Percentiles rank a stretch among this genome's conserved stretches.
Conservation (phyloP, 495 filamentous ascomycete species). For the Apiosordaria backusii region DNA sequence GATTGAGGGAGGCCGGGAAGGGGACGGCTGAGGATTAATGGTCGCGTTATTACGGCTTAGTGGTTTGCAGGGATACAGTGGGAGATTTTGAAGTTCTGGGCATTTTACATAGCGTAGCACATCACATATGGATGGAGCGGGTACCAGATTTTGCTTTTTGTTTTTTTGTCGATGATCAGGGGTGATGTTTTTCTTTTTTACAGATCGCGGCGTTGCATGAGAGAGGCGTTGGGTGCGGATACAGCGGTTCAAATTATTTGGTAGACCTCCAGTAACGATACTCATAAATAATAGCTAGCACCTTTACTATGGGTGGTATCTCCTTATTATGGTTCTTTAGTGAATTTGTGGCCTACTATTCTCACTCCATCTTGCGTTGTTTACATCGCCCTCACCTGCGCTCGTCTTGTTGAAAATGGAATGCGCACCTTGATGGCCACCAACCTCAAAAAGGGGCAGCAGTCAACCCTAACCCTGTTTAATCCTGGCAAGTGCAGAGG, state of each 20-base stretch:
- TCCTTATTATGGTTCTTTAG: too few species aligned
- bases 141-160: background rate
- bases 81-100: background rate
- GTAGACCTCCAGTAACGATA: background rate
- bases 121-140: constrained; percentile 3
- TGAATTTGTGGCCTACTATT: too few species aligned
- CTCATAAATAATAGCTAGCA: background rate
- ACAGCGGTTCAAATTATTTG: background rate
- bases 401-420: background rate
- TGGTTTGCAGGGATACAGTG: background rate
- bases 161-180: background rate
- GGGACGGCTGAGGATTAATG: constrained; percentile 32
- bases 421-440: background rate
- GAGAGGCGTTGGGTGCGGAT: background rate
- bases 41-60: background rate
- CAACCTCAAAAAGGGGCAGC: too few species aligned
- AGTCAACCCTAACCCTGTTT: background rate
- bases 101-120: background rate
- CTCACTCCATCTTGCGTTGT: too few species aligned
- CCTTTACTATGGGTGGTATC: too few species aligned
- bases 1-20: constrained; percentile 34
- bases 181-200: background rate
- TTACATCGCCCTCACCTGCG: too few species aligned
- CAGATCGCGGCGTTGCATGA: background rate
- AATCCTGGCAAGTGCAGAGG: background rate